These are phyloP conservation scores for Silene uniflora DNA, from an alignment of 148 eudicot species.

Conservation along the genomic window DNA sequence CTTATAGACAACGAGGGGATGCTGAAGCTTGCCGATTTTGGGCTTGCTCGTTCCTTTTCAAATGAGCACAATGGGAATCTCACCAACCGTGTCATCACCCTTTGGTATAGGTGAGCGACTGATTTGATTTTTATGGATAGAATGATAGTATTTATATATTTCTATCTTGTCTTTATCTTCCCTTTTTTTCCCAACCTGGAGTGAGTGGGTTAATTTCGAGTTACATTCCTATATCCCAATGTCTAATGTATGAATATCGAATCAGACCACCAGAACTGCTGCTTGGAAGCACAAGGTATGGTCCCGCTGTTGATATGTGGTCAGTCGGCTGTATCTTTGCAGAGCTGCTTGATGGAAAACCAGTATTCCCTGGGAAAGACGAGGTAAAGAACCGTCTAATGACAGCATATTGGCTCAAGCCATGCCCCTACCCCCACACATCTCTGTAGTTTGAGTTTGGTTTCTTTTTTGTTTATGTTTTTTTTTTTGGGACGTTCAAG, in stretches of 20 bases:
- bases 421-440: too few species aligned
- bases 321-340: constrained; percentile 96
- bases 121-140: too few species aligned
- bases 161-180: neutral
- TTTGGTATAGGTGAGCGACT: constrained; percentile 74
- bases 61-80: constrained; percentile 78
- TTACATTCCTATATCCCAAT: neutral
- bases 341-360: constrained; percentile 77
- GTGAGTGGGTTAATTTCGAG: neutral
- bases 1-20: constrained; percentile 87
- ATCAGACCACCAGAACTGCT: constrained; percentile 85
- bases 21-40: constrained; percentile 92
- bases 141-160: too few species aligned
- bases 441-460: neutral
- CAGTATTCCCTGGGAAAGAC: constrained; percentile 79
- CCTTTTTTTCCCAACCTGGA: neutral
- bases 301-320: constrained; percentile 99
- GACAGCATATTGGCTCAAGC: too few species aligned
- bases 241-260: constrained; percentile 14
- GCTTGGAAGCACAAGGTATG: constrained; percentile 86
- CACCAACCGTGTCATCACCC: constrained; percentile 82
- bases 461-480: neutral
- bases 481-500: too few species aligned
- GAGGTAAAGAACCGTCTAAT: constrained; percentile 40
- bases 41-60: constrained; percentile 85